These are phyloP conservation scores for Amylocarpus encephaloides DNA, from an alignment of 2,329 filamentous ascomycete genomes.

Conservation along the genomic window DNA sequence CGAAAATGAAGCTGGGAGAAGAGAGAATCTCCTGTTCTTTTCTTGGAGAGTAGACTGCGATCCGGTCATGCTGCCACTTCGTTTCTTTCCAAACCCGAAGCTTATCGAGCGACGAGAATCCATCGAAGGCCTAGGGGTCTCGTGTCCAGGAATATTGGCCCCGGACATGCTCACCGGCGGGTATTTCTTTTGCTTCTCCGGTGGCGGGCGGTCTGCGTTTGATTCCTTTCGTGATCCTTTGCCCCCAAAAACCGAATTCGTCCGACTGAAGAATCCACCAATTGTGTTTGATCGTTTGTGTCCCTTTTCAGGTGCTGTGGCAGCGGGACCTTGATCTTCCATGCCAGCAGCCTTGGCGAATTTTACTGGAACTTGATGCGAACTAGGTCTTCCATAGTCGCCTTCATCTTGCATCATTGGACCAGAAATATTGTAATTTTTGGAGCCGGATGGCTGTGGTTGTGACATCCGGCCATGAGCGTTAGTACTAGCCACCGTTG, in stretches of 20 bases:
- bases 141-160: constrained; percentile 38
- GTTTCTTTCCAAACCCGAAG: constrained; percentile 62
- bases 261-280: constrained; percentile 77
- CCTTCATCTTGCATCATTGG: constrained; percentile 49
- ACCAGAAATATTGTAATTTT: constrained; percentile 66
- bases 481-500: constrained; percentile 81
- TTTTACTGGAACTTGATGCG: constrained; percentile 48
- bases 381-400: constrained; percentile 56
- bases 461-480: constrained; percentile 87
- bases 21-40: constrained; percentile 62
- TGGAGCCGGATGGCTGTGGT: constrained; percentile 44
- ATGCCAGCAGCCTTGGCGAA: constrained; percentile 54
- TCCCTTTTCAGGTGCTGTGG: constrained; percentile 36
- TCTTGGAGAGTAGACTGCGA: constrained; percentile 47
- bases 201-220: constrained; percentile 36
- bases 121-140: constrained; percentile 51
- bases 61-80: constrained; percentile 57
- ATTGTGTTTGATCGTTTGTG: constrained; percentile 71
- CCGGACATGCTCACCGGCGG: constrained; percentile 88
- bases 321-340: constrained; percentile 32
- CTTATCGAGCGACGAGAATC: constrained; percentile 71
- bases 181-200: constrained; percentile 60
- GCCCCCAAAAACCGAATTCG: constrained; percentile 72
- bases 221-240: constrained; percentile 27
- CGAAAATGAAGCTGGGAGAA: constrained; percentile 59